A percentile compares a stretch with the other conserved stretches of the same genome.
Conservation (phyloP, 257 asterid species). For the Coffea eugenioides region DNA sequence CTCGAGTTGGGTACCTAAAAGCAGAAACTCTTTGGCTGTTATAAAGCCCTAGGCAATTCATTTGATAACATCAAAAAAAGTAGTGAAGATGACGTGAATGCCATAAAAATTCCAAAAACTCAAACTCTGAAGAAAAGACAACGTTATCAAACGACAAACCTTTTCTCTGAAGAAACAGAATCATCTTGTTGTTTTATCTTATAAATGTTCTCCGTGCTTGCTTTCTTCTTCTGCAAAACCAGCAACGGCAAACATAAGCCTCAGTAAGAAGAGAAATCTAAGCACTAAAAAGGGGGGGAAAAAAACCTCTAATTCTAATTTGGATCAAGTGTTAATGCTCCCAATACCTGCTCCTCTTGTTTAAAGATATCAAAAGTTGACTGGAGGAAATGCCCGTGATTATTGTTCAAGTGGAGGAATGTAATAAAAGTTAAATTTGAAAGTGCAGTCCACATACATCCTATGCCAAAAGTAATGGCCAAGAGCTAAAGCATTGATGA, state of each 20-base stretch:
- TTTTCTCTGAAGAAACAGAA: conserved; percentile 15
- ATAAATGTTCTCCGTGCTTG: not conserved
- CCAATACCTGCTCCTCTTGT: not conserved
- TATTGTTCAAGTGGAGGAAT: not conserved
- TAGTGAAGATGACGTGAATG: not conserved
- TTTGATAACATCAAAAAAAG: not conserved
- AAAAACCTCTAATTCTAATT: not conserved
- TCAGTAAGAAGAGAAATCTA: not conserved
- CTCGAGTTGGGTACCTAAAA: conserved; percentile 7
- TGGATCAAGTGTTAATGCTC: not conserved
- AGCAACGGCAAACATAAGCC: not conserved
- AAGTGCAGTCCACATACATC: not conserved
- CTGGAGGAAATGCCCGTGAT: not conserved
- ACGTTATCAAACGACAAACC: conserved; percentile 1
- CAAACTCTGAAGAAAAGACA: no score
- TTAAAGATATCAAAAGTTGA: not conserved
- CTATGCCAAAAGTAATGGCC: not conserved
- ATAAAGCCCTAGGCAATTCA: not conserved
- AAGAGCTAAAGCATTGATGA: not conserved
- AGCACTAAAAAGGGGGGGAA: not conserved
- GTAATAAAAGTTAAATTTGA: not conserved
- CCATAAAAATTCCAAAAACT: not conserved
- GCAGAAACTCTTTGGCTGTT: not conserved
- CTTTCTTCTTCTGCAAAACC: not conserved
- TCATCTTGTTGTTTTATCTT: not conserved